Base-by-base conservation (phyloP, 352 stramenopile genomes). In the Pythium sp. region DNA sequence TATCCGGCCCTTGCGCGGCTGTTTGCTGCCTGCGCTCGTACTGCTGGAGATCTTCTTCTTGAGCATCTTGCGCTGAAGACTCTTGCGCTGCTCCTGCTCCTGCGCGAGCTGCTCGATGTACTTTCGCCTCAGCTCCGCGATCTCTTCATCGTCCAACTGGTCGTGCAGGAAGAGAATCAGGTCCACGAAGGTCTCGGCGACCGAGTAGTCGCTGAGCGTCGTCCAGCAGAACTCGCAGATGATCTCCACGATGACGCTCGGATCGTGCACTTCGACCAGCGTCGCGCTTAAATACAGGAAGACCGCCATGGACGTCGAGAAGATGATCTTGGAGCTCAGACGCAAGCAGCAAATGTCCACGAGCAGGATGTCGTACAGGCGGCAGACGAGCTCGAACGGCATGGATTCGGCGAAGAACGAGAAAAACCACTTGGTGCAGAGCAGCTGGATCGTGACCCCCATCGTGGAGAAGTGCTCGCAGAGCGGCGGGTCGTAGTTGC, bases 381-480 rank as follows among this genome's bases (percentile, higher is more conserved):
- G 77, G 47, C 83, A 92, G 26, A 92, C 86, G 65, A 93, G 68
- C 46, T 92, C 79, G 66, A 93, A 90, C 24, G 86, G 86, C 82
- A 93, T 91, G 7, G 82, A 88, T 72, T 93, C 86, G 65, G 86
- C 86, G 47, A 92, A 92, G 73, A 93, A 90, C 24, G 86, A 93
- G 63, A 92, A 93, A 65, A 93, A 92, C 86, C 86, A 93, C 72
- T 92, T 93, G 34, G 86, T 93, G 64, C 86, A 90, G 5, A 93
- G 72, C 64, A 93, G 67, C 62, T 93, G 86, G 53, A 93, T 84
- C 3, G 83, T 89, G 56, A 93, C 81, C 18, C 83, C 86, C 49
- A 86, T 72, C 54, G 72, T 34, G 36, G 74, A 67, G 58, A 93
- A 77, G 65, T 93, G 86, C 18, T 88, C 78, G 59, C 76, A 80